These are phyloP conservation scores for Wickerhamiella qilinensis DNA, from an alignment of 805 yeast genomes.

Conservation along the genomic window DNA sequence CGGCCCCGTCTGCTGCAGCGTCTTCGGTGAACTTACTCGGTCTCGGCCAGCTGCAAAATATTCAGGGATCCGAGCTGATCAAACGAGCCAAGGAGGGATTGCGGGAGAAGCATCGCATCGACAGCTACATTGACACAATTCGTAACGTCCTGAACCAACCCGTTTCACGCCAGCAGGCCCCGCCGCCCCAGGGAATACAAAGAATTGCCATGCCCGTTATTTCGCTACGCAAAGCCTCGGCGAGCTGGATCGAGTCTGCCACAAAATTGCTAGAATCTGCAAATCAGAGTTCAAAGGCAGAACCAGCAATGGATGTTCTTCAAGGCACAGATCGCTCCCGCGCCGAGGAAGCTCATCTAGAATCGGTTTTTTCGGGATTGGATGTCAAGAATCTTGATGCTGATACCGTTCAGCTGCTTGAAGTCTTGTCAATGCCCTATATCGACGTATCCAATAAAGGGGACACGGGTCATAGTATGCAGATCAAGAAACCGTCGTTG, in stretches of 20 bases:
- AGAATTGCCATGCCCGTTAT: not conserved
- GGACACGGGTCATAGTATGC: conserved; percentile 6
- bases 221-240: not conserved
- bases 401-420: conserved; percentile 9
- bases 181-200: not conserved
- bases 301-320: not conserved
- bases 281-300: not conserved
- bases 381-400: not conserved
- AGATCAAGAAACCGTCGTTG: conserved; percentile 4
- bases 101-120: not conserved
- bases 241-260: not conserved
- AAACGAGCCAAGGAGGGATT: conserved; percentile 1
- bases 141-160: conserved; percentile 1
- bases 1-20: not conserved
- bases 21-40: not conserved
- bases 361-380: not conserved
- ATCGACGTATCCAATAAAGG: conserved; percentile 10
- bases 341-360: not conserved
- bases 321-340: not conserved
- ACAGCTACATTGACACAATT: conserved; percentile 1
- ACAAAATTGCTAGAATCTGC: not conserved
- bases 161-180: not conserved
- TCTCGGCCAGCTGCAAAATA: not conserved
- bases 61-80: not conserved
- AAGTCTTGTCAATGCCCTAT: conserved; percentile 18